Conservation (phyloP, 2,329 filamentous ascomycete species). For the Colletotrichum sp. region DNA sequence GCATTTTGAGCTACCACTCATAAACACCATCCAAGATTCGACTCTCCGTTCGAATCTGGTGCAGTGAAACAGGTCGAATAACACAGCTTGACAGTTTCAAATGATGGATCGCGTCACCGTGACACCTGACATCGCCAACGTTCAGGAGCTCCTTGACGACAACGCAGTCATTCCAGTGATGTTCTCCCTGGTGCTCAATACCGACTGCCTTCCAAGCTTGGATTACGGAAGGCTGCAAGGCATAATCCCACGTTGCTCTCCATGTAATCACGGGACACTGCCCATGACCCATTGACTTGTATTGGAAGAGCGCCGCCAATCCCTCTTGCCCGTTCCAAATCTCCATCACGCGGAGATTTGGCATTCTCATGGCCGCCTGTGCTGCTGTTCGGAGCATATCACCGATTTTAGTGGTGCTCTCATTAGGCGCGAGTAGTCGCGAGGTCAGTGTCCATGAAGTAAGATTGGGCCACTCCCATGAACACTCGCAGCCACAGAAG, state of each 20-base stretch:
- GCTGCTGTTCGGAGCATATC: neutral
- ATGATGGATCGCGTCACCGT: neutral
- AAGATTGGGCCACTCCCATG: neutral
- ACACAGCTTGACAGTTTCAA: neutral
- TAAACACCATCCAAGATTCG: fast-evolving
- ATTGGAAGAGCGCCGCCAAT: neutral
- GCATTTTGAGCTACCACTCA: neutral
- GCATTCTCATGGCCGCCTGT: neutral
- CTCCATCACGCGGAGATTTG: neutral
- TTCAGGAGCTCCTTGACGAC: neutral
- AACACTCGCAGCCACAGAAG: neutral
- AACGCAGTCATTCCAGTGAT: neutral
- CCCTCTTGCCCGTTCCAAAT: neutral
- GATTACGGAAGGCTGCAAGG: neutral
- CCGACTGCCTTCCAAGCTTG: neutral
- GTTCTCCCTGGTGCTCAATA: neutral
- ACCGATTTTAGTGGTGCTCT: neutral
- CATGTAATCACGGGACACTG: neutral
- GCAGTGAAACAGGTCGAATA: neutral
- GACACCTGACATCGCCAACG: neutral
- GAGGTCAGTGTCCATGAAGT: neutral
- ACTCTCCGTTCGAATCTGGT: fast-evolving
- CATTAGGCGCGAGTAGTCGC: neutral
- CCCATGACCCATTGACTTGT: neutral
- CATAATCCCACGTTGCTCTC: neutral